Conservation (phyloP, 345 rosid species). For the Heritiera fomes region DNA sequence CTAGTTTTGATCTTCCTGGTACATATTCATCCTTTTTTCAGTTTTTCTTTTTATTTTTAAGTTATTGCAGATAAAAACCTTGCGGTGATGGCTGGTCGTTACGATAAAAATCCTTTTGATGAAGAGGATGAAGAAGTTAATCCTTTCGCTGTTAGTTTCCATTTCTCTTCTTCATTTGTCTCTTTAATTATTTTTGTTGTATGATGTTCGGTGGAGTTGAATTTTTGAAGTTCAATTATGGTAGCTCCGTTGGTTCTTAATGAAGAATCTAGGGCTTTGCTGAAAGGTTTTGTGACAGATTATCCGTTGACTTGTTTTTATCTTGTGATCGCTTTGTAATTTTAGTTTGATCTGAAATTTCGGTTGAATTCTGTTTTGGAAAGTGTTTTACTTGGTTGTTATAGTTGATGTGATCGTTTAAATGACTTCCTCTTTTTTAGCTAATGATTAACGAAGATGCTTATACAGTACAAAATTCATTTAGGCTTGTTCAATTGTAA, state of each 20-base stretch:
- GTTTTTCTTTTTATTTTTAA: neutral
- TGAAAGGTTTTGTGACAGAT: neutral
- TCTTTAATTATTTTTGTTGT: neutral
- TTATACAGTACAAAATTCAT: neutral
- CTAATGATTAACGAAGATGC: neutral
- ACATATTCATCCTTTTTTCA: neutral
- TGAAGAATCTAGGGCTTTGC: neutral
- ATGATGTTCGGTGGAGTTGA: constrained; percentile 5
- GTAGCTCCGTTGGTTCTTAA: neutral
- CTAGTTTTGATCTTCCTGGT: neutral
- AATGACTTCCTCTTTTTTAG: neutral
- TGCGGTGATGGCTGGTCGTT: constrained; percentile 70
- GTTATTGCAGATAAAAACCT: constrained; percentile 3
- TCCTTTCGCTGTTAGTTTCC: constrained; percentile 80
- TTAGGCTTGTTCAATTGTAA: neutral
- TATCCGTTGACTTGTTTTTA: neutral
- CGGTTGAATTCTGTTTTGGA: constrained; percentile 1
- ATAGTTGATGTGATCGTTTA: neutral
- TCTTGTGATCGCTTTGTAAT: neutral
- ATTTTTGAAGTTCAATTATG: constrained; percentile 16
- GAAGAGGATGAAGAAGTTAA: constrained; percentile 87
- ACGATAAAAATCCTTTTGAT: constrained; percentile 83
- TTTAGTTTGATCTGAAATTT: constrained; percentile 7
- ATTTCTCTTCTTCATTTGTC: neutral
- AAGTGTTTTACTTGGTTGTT: constrained; percentile 8